Evolutionary conservation across 208 protist genomes (phyloP).

Genomic region (Trypanosoma boissoni): DNA sequence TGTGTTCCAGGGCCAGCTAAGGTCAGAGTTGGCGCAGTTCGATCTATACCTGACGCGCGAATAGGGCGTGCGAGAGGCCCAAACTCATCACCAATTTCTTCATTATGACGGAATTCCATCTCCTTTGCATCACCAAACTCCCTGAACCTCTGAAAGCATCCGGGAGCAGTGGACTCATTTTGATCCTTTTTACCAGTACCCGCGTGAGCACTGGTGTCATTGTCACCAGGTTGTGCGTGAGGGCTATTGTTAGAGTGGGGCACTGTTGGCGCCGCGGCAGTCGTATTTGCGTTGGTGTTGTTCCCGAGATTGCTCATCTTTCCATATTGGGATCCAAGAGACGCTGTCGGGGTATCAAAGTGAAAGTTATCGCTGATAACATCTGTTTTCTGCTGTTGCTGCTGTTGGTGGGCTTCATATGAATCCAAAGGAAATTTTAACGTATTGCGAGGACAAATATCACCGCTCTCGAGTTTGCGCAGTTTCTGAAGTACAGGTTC

Average conservation of each 20-base stretch:
- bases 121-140: too few species aligned
- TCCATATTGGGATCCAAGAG: slow-evolving; percentile 4
- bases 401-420: slow-evolving; percentile 30
- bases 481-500: slow-evolving; percentile 71
- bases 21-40: too few species aligned
- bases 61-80: slow-evolving; percentile 3
- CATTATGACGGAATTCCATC: not conserved
- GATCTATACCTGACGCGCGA: too few species aligned
- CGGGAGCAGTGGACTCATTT: not conserved
- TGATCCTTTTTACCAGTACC: not conserved
- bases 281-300: not conserved
- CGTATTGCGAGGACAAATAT: slow-evolving; percentile 25
- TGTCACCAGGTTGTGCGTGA: too few species aligned
- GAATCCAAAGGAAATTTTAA: slow-evolving; percentile 29
- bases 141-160: too few species aligned
- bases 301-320: not conserved
- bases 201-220: not conserved
- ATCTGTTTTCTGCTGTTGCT: slow-evolving; percentile 21
- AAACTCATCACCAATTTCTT: slow-evolving; percentile 7
- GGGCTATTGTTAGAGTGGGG: too few species aligned
- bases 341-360: slow-evolving; percentile 33
- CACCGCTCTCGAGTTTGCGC: slow-evolving; percentile 39
- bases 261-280: not conserved
- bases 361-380: slow-evolving; percentile 22
- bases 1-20: not conserved